Evolutionary conservation across 2,329 filamentous ascomycete species (phyloP).

Genomic region (Talaromyces sp.): DNA sequence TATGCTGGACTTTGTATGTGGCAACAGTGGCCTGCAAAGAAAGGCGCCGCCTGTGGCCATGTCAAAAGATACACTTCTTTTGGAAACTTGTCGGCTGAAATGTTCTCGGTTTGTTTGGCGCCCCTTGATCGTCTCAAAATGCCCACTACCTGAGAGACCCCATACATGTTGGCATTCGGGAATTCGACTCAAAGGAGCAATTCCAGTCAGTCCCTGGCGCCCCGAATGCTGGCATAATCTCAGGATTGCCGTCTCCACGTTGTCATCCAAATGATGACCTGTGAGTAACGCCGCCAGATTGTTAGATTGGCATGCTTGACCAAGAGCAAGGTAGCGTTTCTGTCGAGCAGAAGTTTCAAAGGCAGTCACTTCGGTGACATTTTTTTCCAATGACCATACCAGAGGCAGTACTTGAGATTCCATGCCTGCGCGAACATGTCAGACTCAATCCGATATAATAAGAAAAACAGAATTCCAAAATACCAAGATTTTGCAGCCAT

Average conservation of each 20-base stretch:
- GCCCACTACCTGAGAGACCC: conserved; percentile 62
- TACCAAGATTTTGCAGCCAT: conserved; percentile 42
- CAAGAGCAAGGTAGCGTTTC: conserved; percentile 67
- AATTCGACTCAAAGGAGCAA: conserved; percentile 60
- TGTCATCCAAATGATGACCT: conserved; percentile 85
- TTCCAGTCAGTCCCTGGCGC: conserved; percentile 66
- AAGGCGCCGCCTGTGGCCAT: conserved; percentile 31
- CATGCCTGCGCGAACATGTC: conserved; percentile 20
- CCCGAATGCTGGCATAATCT: conserved; percentile 63
- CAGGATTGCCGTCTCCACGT: conserved; percentile 84
- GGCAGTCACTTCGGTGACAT: conserved; percentile 48
- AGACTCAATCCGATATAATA: neutral
- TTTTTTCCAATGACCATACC: conserved; percentile 44
- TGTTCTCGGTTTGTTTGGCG: conserved; percentile 30
- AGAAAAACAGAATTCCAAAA: neutral
- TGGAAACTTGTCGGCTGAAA: neutral
- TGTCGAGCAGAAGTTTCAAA: conserved; percentile 73
- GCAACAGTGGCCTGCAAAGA: conserved; percentile 32
- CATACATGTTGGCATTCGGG: conserved; percentile 76
- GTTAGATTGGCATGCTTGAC: conserved; percentile 49
- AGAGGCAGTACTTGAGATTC: conserved; percentile 36
- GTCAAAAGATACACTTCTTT: neutral
- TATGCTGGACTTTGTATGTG: conserved; percentile 63
- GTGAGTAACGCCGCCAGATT: conserved; percentile 60
- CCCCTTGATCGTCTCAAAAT: conserved; percentile 33